Evolutionary conservation across 2,329 filamentous ascomycete species (phyloP).

Genomic region (Davidsoniella neocaledoniae): DNA sequence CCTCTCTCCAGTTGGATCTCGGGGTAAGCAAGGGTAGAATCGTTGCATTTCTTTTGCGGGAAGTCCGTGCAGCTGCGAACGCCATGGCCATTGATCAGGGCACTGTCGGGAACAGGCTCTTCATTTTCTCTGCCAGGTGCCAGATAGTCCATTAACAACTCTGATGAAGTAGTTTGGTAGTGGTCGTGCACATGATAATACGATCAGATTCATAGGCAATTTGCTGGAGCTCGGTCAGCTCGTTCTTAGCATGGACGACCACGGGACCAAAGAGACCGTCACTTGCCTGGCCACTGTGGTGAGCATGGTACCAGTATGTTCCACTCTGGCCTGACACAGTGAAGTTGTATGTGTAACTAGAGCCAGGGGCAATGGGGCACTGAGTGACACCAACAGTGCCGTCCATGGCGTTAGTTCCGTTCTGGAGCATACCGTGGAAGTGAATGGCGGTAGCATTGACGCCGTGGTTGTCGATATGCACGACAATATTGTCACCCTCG

Average conservation of each 20-base stretch:
- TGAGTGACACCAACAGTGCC: slow-evolving; percentile 52
- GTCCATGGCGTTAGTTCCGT: slow-evolving; percentile 57
- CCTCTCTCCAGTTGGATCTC: slow-evolving; percentile 32
- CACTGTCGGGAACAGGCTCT: slow-evolving; percentile 49
- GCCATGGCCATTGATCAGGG: slow-evolving; percentile 41
- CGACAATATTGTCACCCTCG: slow-evolving; percentile 53
- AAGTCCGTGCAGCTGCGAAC: slow-evolving; percentile 22
- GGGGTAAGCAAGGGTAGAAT: slow-evolving; percentile 22
- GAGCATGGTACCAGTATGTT: slow-evolving; percentile 47
- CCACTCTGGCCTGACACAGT: slow-evolving; percentile 35
- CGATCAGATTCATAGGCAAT: slow-evolving; percentile 29
- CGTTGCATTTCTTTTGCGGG: slow-evolving; percentile 28
- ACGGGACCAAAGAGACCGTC: slow-evolving; percentile 54
- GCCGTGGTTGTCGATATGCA: slow-evolving; percentile 52
- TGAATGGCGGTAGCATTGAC: slow-evolving; percentile 52
- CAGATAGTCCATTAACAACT: slow-evolving; percentile 37
- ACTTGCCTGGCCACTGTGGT: slow-evolving; percentile 45
- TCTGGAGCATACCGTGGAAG: slow-evolving; percentile 65
- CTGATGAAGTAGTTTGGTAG: slow-evolving; percentile 43
- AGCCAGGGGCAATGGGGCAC: slow-evolving; percentile 46
- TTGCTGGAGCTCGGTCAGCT: slow-evolving; percentile 19
- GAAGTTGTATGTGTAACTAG: slow-evolving; percentile 51
- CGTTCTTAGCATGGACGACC: slow-evolving; percentile 40
- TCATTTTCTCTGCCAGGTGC: slow-evolving; percentile 36
- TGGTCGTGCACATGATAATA: slow-evolving; percentile 55